These are phyloP conservation scores for Cadophora gregata DNA, from an alignment of 2,329 filamentous ascomycete species.

Conservation along the genomic window DNA sequence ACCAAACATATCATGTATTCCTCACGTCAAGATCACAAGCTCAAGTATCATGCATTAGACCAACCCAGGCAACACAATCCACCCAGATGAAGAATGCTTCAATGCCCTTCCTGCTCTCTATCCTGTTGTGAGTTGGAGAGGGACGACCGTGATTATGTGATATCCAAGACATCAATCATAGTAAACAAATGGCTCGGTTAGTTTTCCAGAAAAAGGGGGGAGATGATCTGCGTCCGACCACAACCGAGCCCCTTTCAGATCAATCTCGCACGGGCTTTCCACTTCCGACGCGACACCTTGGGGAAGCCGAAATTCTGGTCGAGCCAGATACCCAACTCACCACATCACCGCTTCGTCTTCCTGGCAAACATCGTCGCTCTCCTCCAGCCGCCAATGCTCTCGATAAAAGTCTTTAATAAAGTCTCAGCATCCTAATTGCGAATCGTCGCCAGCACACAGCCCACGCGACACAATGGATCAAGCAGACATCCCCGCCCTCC, in stretches of 20 bases:
- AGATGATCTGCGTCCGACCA: neutral
- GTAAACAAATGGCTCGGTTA: constrained; percentile 9
- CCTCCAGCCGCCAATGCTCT: constrained; percentile 7
- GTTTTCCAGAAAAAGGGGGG: neutral
- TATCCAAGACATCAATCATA: neutral
- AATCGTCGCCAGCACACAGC: neutral
- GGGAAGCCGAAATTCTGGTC: constrained; percentile 8
- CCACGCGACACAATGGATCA: constrained; percentile 57
- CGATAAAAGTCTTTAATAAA: neutral
- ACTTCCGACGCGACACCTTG: constrained; percentile 11
- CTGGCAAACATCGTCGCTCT: neutral
- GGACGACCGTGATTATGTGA: neutral
- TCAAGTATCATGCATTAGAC: too few relatives aligned
- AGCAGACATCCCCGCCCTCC: constrained; percentile 68
- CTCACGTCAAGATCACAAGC: too few relatives aligned
- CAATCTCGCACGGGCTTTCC: constrained; percentile 1
- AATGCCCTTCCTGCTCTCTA: too few relatives aligned
- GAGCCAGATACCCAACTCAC: neutral
- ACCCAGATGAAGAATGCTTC: too few relatives aligned
- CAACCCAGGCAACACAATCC: too few relatives aligned
- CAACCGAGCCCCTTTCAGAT: constrained; percentile 9
- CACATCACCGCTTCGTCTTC: neutral
- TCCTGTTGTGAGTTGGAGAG: too few relatives aligned
- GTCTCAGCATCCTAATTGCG: neutral
- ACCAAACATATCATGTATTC: too few relatives aligned